Evolutionary conservation across 163 green algal species (phyloP), one percentile per base, ranked within the genome.

Genomic region (Chlorella variabilis): DNA sequence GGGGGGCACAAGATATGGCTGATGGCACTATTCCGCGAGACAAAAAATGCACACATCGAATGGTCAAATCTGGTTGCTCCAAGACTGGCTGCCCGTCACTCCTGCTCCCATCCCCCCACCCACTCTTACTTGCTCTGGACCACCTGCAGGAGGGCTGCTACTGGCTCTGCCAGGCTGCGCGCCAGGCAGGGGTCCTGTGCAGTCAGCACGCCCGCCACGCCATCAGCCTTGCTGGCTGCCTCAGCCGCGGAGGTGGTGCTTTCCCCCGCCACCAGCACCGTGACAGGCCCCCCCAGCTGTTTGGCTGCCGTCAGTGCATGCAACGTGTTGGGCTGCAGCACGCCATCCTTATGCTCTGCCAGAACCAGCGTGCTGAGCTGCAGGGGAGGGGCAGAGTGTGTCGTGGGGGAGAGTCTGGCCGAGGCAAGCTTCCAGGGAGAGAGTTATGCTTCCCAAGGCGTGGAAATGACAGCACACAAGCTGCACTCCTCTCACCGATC

Each of bases 101-200:
- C 27, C 36, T 71, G 36, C 65, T 34, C 11, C 45, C 45, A 15
- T 54, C 11, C 45, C 15, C 45, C 11, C 15, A 11, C 45, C 15
- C 45, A 54, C 45, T 73, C 36, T 42, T 56, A 92, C 82, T 58
- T 83, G 2, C 71, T 29, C 21, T 91, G 85, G 34, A 96, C 23
- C 9, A 78, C 82, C 5, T 78, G 84, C 25, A 97, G 29, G 36
- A 97, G 82, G 7, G 81, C 86, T 15, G 88, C 58, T 4, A 83
- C 71, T 0, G 90, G 90, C 83, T 95, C 93, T 17, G 93, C 86
- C n/a, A 94, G 82, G 27, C 87, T 74, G 67, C 92, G 86, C n/a
- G 86, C 29, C 7, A 97, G 85, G 39, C 29, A 45, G 0, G 73
- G 18, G 49, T 93, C 83, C 6, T 93, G 78, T 3, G 94, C 92